Evolutionary conservation across 306 rosid genomes (phyloP).

Genomic region (Nissolia schottii): DNA sequence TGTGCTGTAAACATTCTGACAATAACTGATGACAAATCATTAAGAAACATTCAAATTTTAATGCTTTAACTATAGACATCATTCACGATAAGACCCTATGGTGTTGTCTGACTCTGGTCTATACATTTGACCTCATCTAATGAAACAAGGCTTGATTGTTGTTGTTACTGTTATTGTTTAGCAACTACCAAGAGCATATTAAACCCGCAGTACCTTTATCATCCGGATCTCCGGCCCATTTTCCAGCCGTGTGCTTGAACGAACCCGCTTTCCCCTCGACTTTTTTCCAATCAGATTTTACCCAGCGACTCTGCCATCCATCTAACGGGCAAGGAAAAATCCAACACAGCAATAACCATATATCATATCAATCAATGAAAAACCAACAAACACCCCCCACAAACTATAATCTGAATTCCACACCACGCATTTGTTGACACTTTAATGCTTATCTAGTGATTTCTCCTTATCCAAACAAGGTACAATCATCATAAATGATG

Average conservation of each 20-base stretch:
- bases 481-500: background rate
- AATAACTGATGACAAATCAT: background rate
- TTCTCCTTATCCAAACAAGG: conserved; percentile 23
- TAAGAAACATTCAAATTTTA: too few species aligned
- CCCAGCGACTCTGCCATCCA: conserved; percentile 89
- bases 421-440: background rate
- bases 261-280: conserved; percentile 91
- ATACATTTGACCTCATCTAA: too few species aligned
- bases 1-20: background rate
- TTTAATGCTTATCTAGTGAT: background rate
- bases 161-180: too few species aligned
- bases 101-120: too few species aligned
- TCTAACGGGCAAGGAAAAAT: conserved; percentile 47
- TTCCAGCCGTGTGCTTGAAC: conserved; percentile 81
- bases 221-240: conserved; percentile 90
- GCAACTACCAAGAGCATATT: background rate
- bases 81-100: too few species aligned
- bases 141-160: background rate
- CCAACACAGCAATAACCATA: background rate
- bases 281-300: conserved; percentile 80
- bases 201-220: conserved; percentile 57
- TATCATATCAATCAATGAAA: background rate
- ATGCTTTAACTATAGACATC: too few species aligned
- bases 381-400: background rate
- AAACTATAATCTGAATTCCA: background rate